A percentile compares a stretch with the other conserved stretches of the same genome.
Conservation (phyloP, 108 stramenopile species). For the Cyclotella choctawhatcheeana region DNA sequence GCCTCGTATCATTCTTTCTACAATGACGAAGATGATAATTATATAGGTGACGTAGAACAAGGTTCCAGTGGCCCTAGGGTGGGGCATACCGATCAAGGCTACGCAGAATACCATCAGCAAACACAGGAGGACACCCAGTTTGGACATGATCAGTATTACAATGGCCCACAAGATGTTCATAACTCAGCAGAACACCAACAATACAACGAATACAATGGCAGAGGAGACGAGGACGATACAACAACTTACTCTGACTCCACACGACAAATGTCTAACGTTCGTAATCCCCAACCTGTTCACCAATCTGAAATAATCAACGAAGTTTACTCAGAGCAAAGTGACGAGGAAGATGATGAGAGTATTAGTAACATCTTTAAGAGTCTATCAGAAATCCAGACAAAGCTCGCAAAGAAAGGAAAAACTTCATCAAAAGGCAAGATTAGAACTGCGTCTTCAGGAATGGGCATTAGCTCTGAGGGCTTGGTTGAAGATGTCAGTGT, state of each 20-base stretch:
- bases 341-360: conserved; percentile 46
- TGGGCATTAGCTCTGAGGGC: conserved; percentile 20
- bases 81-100: conserved; percentile 6
- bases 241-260: conserved; percentile 32
- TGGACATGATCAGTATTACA: conserved; percentile 1
- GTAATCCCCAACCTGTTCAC: not conserved
- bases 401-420: conserved; percentile 50
- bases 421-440: conserved; percentile 10
- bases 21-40: conserved; percentile 17
- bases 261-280: conserved; percentile 33
- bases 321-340: not conserved
- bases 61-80: not conserved
- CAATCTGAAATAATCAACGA: not conserved
- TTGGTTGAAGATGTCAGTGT: conserved; percentile 47
- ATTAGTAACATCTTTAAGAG: conserved; percentile 49
- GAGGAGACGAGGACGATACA: conserved; percentile 16
- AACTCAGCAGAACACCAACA: not conserved
- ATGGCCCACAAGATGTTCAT: not conserved
- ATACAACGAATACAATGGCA: not conserved
- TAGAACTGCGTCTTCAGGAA: not conserved
- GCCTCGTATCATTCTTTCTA: conserved; percentile 10
- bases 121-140: not conserved
- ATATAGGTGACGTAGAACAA: conserved; percentile 8
- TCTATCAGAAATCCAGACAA: conserved; percentile 50
- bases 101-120: conserved; percentile 8